Evolutionary conservation across 2,329 filamentous ascomycete species (phyloP).

Genomic region (Cladosporium sp.): DNA sequence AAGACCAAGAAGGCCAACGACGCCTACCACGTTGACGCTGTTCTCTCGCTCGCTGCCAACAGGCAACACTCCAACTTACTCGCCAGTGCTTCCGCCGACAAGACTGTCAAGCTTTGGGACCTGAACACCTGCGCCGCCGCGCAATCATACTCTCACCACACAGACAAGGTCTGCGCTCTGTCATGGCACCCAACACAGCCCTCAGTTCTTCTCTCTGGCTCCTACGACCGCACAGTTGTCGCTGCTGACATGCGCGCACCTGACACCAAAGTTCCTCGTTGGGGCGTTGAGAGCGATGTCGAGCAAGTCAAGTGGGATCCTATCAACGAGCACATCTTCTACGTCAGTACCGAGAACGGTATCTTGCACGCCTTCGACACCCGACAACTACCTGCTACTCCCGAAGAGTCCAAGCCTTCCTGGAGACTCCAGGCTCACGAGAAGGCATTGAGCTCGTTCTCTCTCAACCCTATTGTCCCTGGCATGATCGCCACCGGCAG

Average conservation of each 20-base stretch:
- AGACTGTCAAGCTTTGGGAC: slow-evolving; percentile 98
- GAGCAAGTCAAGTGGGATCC: slow-evolving; percentile 92
- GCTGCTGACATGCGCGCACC: slow-evolving; percentile 96
- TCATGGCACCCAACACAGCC: slow-evolving; percentile 89
- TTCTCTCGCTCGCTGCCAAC: slow-evolving; percentile 89
- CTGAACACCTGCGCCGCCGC: slow-evolving; percentile 88
- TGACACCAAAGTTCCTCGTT: slow-evolving; percentile 75
- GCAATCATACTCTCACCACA: slow-evolving; percentile 94
- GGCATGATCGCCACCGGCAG: slow-evolving; percentile 93
- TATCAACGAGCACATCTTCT: slow-evolving; percentile 91
- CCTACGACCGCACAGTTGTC: slow-evolving; percentile 90
- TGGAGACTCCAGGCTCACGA: slow-evolving; percentile 98
- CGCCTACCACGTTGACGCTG: slow-evolving; percentile 89
- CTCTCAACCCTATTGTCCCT: slow-evolving; percentile 85
- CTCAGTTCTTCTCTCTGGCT: slow-evolving; percentile 86
- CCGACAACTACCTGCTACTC: slow-evolving; percentile 71
- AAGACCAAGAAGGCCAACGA: slow-evolving; percentile 87
- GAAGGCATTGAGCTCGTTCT: slow-evolving; percentile 85
- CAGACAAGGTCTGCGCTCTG: slow-evolving; percentile 94
- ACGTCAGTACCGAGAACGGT: slow-evolving; percentile 85
- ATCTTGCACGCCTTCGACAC: slow-evolving; percentile 90
- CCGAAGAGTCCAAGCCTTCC: slow-evolving; percentile 75
- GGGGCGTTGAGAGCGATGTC: slow-evolving; percentile 94
- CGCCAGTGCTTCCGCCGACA: slow-evolving; percentile 92
- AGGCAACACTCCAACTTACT: slow-evolving; percentile 90